phyloP scores from a whole-genome alignment of 2,329 filamentous ascomycete species.

The Monosporascus sp. region DNA sequence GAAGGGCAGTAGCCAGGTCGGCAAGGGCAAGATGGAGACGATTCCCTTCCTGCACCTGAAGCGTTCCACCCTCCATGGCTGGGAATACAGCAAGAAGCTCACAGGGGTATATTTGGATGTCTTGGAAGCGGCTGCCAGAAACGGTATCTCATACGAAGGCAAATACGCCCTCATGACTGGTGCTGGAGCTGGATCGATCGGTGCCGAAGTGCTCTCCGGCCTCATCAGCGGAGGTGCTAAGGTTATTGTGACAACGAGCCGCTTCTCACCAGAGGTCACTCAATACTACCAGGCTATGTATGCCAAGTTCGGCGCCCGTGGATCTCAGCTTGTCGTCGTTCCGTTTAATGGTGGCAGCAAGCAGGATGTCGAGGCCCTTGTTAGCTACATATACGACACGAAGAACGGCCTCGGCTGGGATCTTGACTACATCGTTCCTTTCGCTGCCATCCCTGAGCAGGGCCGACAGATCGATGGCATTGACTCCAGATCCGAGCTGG shows the following conservation, averaged over 20 bases:
- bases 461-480: slow-evolving; percentile 95
- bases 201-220: slow-evolving; percentile 92
- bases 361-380: slow-evolving; percentile 89
- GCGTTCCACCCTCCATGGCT: slow-evolving; percentile 87
- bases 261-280: slow-evolving; percentile 94
- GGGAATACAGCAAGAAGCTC: slow-evolving; percentile 99
- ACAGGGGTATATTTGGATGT: slow-evolving; percentile 90
- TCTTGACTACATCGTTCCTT: slow-evolving; percentile 90
- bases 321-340: slow-evolving; percentile 94
- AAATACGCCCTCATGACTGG: slow-evolving; percentile 98
- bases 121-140: slow-evolving; percentile 79
- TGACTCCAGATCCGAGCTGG: slow-evolving; percentile 95
- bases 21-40: slow-evolving; percentile 91
- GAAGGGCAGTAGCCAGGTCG: slow-evolving; percentile 48
- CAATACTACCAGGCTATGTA: slow-evolving; percentile 99
- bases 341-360: slow-evolving; percentile 99
- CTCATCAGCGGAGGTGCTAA: slow-evolving; percentile 95
- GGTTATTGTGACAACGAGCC: slow-evolving; percentile 92
- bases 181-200: slow-evolving; percentile 94
- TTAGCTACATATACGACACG: slow-evolving; percentile 93
- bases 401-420: slow-evolving; percentile 99
- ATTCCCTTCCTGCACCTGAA: slow-evolving; percentile 97
- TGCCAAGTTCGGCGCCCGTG: slow-evolving; percentile 84
- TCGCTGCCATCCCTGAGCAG: slow-evolving; percentile 96
- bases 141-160: slow-evolving; percentile 85